These are phyloP conservation scores for Pichia membranifaciens DNA, from an alignment of 805 yeast species.

Conservation along the genomic window DNA sequence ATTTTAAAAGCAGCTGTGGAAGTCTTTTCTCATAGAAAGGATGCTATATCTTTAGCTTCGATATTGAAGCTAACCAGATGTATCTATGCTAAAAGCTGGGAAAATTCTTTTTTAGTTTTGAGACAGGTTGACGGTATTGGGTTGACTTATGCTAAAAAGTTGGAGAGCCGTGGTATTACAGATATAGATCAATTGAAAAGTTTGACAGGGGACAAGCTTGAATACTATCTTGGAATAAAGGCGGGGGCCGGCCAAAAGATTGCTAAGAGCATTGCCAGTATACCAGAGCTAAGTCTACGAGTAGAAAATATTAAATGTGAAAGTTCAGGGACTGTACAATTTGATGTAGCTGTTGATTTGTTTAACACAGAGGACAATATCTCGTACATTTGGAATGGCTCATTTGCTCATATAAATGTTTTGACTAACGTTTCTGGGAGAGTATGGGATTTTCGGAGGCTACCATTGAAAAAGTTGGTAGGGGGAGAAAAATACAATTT, in stretches of 20 bases:
- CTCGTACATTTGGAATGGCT: constrained; percentile 13
- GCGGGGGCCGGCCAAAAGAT: constrained; percentile 38
- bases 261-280: constrained; percentile 25
- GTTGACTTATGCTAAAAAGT: constrained; percentile 33
- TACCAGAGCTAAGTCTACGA: constrained; percentile 35
- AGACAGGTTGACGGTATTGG: constrained; percentile 46
- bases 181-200: constrained; percentile 22
- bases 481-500: constrained; percentile 26
- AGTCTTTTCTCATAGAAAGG: constrained; percentile 35
- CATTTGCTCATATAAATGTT: constrained; percentile 10
- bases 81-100: constrained; percentile 45
- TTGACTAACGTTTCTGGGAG: constrained; percentile 24
- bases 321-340: constrained; percentile 23
- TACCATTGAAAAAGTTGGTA: constrained; percentile 26
- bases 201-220: constrained; percentile 33
- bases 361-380: constrained; percentile 19
- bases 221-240: constrained; percentile 35
- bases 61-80: constrained; percentile 36
- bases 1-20: constrained; percentile 41
- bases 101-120: constrained; percentile 38
- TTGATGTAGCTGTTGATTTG: constrained; percentile 31
- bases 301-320: constrained; percentile 12
- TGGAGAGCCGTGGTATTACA: constrained; percentile 35
- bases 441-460: constrained; percentile 41
- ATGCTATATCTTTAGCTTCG: constrained; percentile 36